These are phyloP conservation scores for Massarina eburnea DNA, from an alignment of 2,329 filamentous ascomycete species.

Conservation along the genomic window DNA sequence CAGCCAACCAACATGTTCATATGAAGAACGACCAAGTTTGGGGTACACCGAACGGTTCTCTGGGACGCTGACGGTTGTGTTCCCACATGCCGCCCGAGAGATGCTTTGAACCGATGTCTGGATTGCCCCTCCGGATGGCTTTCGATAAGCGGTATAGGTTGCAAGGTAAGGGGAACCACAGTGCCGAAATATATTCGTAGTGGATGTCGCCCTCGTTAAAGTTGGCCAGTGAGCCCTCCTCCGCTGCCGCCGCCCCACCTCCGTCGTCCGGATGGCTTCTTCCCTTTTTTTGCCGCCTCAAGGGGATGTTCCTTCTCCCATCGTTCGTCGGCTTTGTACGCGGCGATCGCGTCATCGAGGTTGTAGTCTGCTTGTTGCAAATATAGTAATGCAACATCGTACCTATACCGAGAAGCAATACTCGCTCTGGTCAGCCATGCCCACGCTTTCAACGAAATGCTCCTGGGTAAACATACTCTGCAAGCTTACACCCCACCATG, in stretches of 20 bases:
- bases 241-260: slow-evolving; percentile 39
- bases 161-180: too few relatives aligned
- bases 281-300: slow-evolving; percentile 50
- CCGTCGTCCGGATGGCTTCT: slow-evolving; percentile 35
- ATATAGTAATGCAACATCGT: slow-evolving; percentile 73
- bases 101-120: too few relatives aligned
- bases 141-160: too few relatives aligned
- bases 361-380: slow-evolving; percentile 70
- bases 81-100: too few relatives aligned
- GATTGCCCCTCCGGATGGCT: too few relatives aligned
- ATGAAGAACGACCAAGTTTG: too few relatives aligned
- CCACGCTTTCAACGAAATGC: not conserved
- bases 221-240: slow-evolving; percentile 40
- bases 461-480: slow-evolving; percentile 61
- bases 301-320: slow-evolving; percentile 74
- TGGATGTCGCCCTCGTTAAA: too few relatives aligned
- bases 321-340: slow-evolving; percentile 69
- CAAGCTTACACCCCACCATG: slow-evolving; percentile 77
- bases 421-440: slow-evolving; percentile 41
- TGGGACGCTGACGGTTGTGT: too few relatives aligned
- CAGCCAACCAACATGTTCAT: too few relatives aligned
- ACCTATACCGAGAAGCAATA: slow-evolving; percentile 47
- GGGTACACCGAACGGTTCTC: too few relatives aligned
- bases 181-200: too few relatives aligned
- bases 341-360: slow-evolving; percentile 63